Evolutionary conservation across 345 rosid genomes (phyloP).

Genomic region (Eucalyptus microcorys): DNA sequence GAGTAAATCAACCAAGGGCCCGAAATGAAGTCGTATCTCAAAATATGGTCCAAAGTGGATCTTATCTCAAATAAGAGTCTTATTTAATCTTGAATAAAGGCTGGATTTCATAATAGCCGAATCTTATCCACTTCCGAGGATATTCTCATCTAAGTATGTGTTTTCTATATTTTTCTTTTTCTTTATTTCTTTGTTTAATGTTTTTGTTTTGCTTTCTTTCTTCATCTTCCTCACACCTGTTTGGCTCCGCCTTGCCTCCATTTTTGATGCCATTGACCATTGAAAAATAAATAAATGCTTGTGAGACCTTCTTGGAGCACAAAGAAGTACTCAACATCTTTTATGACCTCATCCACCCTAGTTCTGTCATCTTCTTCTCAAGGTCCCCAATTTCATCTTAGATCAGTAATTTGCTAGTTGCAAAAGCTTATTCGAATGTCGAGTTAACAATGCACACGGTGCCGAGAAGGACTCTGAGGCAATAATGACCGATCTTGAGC

Average conservation of each 20-base stretch:
- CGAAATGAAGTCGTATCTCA: fast-evolving
- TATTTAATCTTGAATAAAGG: neutral
- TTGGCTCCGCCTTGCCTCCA: neutral
- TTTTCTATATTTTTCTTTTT: neutral
- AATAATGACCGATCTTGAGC: neutral
- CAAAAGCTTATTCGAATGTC: neutral
- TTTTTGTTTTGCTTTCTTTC: neutral
- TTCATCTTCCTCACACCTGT: neutral
- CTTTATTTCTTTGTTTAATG: neutral
- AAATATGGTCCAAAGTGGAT: fast-evolving
- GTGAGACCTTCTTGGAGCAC: neutral
- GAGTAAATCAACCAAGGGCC: no score
- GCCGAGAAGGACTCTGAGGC: neutral
- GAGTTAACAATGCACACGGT: neutral
- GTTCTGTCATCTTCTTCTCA: neutral
- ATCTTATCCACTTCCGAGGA: fast-evolving
- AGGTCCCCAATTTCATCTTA: neutral
- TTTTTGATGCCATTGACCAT: fast-evolving
- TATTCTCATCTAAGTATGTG: neutral
- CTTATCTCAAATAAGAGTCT: fast-evolving
- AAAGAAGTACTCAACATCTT: neutral
- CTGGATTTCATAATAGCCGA: fast-evolving
- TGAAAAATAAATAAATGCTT: neutral
- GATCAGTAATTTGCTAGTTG: neutral
- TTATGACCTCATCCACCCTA: neutral